phyloP scores from a whole-genome alignment of 1,284 basidiomycete genomes.

The Cryptococcus sp. region DNA sequence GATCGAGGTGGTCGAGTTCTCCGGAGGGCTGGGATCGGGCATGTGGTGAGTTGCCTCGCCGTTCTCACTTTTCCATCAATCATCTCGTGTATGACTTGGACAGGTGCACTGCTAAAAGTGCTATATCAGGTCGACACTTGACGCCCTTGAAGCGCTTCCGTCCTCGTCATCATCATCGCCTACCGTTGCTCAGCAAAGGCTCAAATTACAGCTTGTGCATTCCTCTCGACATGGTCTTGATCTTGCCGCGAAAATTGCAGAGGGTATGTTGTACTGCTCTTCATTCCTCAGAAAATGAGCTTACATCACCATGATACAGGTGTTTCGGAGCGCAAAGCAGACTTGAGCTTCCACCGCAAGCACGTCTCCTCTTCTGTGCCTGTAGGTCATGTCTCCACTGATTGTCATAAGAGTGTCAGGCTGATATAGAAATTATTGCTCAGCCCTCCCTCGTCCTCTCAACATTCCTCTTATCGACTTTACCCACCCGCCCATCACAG shows the following conservation, averaged over 20 bases:
- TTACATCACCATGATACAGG: conserved; percentile 1
- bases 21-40: conserved; percentile 52
- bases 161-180: conserved; percentile 3
- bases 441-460: conserved; percentile 70
- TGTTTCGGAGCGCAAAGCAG: conserved; percentile 8
- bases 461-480: conserved; percentile 77
- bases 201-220: conserved; percentile 32
- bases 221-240: conserved; percentile 43
- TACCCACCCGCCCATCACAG: conserved; percentile 64
- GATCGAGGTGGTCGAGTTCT: conserved; percentile 49
- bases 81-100: conserved; percentile 1
- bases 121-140: conserved; percentile 20
- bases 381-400: background rate
- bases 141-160: conserved; percentile 36
- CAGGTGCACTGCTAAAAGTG: conserved; percentile 10
- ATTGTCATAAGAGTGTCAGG: background rate
- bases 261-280: conserved; percentile 25
- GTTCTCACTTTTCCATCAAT: conserved; percentile 5
- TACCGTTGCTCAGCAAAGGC: conserved; percentile 17
- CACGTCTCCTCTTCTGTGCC: conserved; percentile 11
- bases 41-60: conserved; percentile 47
- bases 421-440: conserved; percentile 7
- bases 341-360: conserved; percentile 25
- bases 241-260: conserved; percentile 31
- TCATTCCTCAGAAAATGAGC: background rate